Evolutionary conservation across 106 monocot species (phyloP), one percentile per base, ranked within the genome.

Genomic region (Cymbidium sinense): DNA sequence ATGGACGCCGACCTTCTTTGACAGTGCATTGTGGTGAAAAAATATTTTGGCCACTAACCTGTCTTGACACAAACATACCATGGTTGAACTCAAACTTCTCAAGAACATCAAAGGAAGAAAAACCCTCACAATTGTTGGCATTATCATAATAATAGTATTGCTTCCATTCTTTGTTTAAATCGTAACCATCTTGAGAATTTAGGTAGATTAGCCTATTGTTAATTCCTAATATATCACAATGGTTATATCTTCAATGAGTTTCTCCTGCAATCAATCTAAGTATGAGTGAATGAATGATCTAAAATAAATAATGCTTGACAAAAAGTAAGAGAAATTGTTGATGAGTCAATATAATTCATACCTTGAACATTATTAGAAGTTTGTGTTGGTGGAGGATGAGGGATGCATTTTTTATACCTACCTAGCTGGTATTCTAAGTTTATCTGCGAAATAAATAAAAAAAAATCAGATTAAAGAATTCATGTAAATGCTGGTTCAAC

Each of bases 261-360:
- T 82, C 86, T 86, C 91, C 95, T 96, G 93, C 85, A 93, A 93
- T 89, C 90, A 89, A 87, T 72, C 74, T 86, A 36, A 34, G 28
- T 25, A 64, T 9, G 9, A 9, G 41, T 41, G 41, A 41, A 41
- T 41, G 41, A 0, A 8, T 9, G 41, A 41, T 41, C 6, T 9
- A 41, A 41, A 41, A 6, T 41, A 41, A 41, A 41, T 9, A 0
- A 28, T 64, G 27, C 27, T 64, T 30, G 19, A n/a, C 27, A 28
- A 25, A 9, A 28, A n/a, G n/a, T 5, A 25, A n/a, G n/a, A 64
- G 21, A 25, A 41, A 41, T 41, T 64, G 64, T 17, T 3, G 54
- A 41, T 41, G 13, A 54, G 23, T n/a, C 7, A 0, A 64, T 2
- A 28, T n/a, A 10, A 25, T 30, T 3, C 11, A 9, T n/a, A 28